Percentiles rank a stretch among this genome's conserved stretches.
Conservation (phyloP, 352 stramenopile genomes). For the Phytophthora pseudosyringae region DNA sequence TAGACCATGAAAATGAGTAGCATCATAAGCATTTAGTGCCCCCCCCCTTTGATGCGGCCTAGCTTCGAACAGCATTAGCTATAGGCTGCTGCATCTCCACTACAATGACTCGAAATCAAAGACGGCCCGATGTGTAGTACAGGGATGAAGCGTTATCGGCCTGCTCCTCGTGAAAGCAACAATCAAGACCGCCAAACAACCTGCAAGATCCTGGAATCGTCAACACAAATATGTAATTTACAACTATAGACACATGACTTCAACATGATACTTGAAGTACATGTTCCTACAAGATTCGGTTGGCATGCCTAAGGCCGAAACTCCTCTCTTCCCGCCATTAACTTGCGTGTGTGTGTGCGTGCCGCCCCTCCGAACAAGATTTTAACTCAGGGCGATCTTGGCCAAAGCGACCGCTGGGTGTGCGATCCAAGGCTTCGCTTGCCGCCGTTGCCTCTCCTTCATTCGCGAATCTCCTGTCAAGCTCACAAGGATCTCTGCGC, state of each 20-base stretch:
- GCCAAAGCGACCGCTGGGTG: background rate
- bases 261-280: background rate
- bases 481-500: background rate
- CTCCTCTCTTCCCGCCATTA: background rate
- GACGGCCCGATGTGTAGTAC: no score
- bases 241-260: background rate
- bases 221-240: constrained; percentile 1
- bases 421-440: background rate
- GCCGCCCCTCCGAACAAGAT: background rate
- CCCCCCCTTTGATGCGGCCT: no score
- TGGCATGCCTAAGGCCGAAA: no score
- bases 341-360: background rate
- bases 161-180: no score
- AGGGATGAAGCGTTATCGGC: no score
- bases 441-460: background rate
- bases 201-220: background rate
- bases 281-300: no score
- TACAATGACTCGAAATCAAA: no score
- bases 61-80: no score
- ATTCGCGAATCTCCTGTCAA: background rate
- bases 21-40: no score
- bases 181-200: no score
- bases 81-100: no score
- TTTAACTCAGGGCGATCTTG: constrained; percentile 3
- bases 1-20: no score